These are phyloP conservation scores for Oenanthe sinensis DNA, from an alignment of 129 eudicot species.

Conservation along the genomic window DNA sequence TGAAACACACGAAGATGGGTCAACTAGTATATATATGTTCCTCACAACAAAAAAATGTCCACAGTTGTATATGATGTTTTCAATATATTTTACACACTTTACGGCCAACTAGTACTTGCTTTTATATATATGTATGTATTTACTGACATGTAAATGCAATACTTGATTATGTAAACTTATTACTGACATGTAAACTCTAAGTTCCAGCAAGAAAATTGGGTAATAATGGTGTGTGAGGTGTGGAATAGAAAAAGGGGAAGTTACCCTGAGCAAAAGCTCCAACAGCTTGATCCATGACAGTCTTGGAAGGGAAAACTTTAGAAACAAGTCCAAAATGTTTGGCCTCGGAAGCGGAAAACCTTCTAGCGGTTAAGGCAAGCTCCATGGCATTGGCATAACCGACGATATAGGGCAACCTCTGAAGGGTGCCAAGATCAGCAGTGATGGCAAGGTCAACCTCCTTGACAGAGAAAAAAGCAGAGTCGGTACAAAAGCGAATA, in stretches of 20 bases:
- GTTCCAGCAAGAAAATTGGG: too few relatives aligned
- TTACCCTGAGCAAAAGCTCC: conserved; percentile 56
- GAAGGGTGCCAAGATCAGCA: conserved; percentile 89
- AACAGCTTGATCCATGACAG: conserved; percentile 46
- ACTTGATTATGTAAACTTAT: too few relatives aligned
- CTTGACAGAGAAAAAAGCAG: conserved; percentile 66
- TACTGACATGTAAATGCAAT: too few relatives aligned
- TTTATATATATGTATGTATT: too few relatives aligned
- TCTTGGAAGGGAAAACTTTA: conserved; percentile 34
- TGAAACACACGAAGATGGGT: background rate
- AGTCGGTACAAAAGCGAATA: conserved; percentile 47
- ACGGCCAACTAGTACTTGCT: too few relatives aligned
- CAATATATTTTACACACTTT: background rate
- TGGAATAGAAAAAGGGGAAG: background rate
- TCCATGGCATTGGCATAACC: conserved; percentile 87
- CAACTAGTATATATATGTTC: background rate
- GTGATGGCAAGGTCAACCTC: conserved; percentile 82
- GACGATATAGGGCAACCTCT: conserved; percentile 72
- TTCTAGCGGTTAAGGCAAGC: conserved; percentile 67
- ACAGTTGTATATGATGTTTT: background rate
- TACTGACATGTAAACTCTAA: too few relatives aligned
- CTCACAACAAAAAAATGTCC: background rate
- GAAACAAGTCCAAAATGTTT: conserved; percentile 65
- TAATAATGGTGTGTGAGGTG: background rate
- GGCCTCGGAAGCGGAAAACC: conserved; percentile 58